Conservation (phyloP, 1,284 basidiomycete genomes). For the Puccinia polysora region DNA sequence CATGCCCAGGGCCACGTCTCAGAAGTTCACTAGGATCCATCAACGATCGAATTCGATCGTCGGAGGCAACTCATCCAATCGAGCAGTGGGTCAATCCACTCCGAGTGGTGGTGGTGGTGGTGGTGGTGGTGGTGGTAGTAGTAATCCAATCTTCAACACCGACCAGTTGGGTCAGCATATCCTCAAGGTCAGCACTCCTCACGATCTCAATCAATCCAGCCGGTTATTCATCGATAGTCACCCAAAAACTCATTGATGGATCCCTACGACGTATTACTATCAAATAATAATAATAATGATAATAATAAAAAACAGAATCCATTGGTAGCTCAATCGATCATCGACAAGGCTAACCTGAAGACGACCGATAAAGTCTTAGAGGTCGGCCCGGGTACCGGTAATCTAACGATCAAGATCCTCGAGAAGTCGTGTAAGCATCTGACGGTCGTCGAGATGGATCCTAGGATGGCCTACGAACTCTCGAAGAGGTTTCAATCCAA, state of each 20-base stretch:
- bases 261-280: no score
- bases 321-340: constrained; percentile 46
- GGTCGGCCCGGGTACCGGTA: constrained; percentile 97
- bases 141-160: constrained; percentile 42
- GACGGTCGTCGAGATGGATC: constrained; percentile 95
- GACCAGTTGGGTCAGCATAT: constrained; percentile 95
- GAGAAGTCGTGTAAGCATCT: constrained; percentile 84
- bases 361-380: constrained; percentile 94
- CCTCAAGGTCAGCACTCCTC: constrained; percentile 84
- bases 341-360: constrained; percentile 75
- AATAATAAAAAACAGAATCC: constrained; percentile 30
- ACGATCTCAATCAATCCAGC: constrained; percentile 55
- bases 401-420: constrained; percentile 87
- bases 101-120: no score
- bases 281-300: no score
- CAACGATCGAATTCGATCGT: constrained; percentile 12
- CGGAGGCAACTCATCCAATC: no score
- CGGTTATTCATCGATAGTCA: no score
- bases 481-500: constrained; percentile 84
- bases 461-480: constrained; percentile 95
- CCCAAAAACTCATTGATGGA: no score
- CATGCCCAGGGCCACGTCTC: constrained; percentile 88
- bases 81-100: no score
- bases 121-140: constrained; percentile 10
- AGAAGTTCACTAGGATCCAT: constrained; percentile 71